phyloP scores from a whole-genome alignment of 352 stramenopile genomes.

The Pythium biforme region DNA sequence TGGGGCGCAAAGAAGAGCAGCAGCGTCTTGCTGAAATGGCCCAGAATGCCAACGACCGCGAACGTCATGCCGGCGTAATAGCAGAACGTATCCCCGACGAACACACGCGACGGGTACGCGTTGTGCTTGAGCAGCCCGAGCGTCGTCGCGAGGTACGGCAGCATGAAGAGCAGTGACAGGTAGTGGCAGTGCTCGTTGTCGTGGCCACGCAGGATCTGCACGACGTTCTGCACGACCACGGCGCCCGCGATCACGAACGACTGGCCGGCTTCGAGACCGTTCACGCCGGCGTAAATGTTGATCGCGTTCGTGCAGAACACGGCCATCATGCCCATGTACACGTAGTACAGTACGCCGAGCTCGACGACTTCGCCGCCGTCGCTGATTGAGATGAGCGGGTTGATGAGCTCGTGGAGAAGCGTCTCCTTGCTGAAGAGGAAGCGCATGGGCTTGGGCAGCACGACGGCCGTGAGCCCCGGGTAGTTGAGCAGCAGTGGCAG shows the following conservation, averaged over 20 bases:
- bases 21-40: conserved; percentile 98
- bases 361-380: conserved; percentile 89
- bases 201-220: conserved; percentile 89
- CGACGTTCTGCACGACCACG: conserved; percentile 94
- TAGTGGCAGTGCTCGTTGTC: conserved; percentile 91
- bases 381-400: conserved; percentile 63
- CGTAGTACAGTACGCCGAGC: conserved; percentile 93
- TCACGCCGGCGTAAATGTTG: conserved; percentile 99
- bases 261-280: conserved; percentile 97
- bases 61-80: conserved; percentile 99
- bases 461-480: conserved; percentile 92
- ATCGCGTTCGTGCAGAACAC: conserved; percentile 99
- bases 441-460: conserved; percentile 89
- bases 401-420: conserved; percentile 54
- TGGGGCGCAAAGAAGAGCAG: conserved; percentile 98
- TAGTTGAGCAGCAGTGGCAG: conserved; percentile 97
- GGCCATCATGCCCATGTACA: conserved; percentile 98
- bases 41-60: conserved; percentile 93
- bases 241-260: conserved; percentile 91
- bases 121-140: conserved; percentile 96
- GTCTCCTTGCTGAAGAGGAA: conserved; percentile 72
- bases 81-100: conserved; percentile 99
- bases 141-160: conserved; percentile 94
- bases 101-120: conserved; percentile 96
- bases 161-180: conserved; percentile 96